A percentile compares a stretch with the other conserved stretches of the same genome.
Conservation (phyloP, 1,284 basidiomycete genomes). For the Leccinum fallax region DNA sequence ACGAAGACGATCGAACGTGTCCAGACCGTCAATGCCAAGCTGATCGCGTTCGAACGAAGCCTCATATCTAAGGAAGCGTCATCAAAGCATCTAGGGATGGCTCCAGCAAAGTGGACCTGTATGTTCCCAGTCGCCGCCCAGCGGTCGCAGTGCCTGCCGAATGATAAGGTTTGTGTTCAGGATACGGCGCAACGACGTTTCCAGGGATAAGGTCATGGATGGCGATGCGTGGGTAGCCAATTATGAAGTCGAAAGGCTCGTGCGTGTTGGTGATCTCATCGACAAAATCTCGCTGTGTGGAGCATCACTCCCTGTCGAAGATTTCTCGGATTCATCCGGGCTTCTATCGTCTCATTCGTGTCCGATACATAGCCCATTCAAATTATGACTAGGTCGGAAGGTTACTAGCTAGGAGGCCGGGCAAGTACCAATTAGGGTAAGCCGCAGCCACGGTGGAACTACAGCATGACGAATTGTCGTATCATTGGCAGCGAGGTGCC, state of each 20-base stretch:
- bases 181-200: conserved; percentile 66
- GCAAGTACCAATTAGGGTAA: background rate
- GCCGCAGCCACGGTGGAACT: background rate
- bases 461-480: background rate
- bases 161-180: conserved; percentile 28
- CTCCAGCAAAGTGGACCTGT: conserved; percentile 79
- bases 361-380: too few relatives aligned
- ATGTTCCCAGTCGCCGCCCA: background rate
- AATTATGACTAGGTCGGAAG: too few relatives aligned
- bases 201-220: conserved; percentile 61
- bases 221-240: conserved; percentile 45
- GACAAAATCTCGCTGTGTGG: background rate
- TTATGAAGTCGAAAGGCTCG: conserved; percentile 48
- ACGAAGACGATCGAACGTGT: conserved; percentile 44
- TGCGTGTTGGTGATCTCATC: conserved; percentile 41
- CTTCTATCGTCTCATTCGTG: too few relatives aligned
- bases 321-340: too few relatives aligned
- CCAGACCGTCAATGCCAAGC: conserved; percentile 56
- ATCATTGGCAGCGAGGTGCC: background rate
- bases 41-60: conserved; percentile 68
- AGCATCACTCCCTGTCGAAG: background rate
- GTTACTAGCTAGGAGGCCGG: too few relatives aligned
- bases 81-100: conserved; percentile 71
- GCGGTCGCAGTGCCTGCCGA: conserved; percentile 8
- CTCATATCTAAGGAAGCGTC: conserved; percentile 66